These are phyloP conservation scores for Cucumis cinereus DNA, from an alignment of 306 rosid genomes.

Conservation along the genomic window DNA sequence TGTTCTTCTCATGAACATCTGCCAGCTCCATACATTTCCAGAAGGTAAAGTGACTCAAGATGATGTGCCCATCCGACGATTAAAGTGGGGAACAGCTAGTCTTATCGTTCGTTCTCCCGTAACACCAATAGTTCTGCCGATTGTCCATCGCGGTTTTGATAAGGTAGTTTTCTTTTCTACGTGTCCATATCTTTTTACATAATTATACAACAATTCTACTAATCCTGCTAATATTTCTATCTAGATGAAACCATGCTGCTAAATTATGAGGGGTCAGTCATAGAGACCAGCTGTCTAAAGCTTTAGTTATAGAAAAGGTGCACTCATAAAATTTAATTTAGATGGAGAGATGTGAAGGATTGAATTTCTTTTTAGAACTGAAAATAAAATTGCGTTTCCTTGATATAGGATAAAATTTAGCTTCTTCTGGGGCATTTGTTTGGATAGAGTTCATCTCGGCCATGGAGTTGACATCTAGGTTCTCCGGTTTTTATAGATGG, in stretches of 20 bases:
- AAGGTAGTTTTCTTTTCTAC: conserved; percentile 29
- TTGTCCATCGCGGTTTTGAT: conserved; percentile 70
- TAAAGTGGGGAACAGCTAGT: conserved; percentile 97
- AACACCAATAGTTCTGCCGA: conserved; percentile 81
- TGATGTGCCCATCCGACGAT: conserved; percentile 59
- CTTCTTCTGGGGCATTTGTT: neutral
- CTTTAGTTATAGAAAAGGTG: neutral
- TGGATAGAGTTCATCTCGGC: neutral
- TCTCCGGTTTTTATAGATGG: neutral
- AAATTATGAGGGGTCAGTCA: neutral
- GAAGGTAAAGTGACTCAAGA: conserved; percentile 83
- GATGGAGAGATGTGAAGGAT: neutral
- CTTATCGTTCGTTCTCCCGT: conserved; percentile 72
- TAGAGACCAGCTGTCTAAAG: neutral
- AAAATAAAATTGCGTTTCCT: neutral
- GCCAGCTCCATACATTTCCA: conserved; percentile 86
- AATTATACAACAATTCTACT: neutral
- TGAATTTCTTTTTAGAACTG: neutral
- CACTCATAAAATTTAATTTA: neutral
- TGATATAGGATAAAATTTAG: neutral
- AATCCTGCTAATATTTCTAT: neutral
- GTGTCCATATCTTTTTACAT: neutral
- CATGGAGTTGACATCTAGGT: neutral
- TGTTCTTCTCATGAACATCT: neutral
- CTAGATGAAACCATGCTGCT: neutral